Conservation (phyloP, 2,329 filamentous ascomycete genomes). For the Ophiostoma sp. region DNA sequence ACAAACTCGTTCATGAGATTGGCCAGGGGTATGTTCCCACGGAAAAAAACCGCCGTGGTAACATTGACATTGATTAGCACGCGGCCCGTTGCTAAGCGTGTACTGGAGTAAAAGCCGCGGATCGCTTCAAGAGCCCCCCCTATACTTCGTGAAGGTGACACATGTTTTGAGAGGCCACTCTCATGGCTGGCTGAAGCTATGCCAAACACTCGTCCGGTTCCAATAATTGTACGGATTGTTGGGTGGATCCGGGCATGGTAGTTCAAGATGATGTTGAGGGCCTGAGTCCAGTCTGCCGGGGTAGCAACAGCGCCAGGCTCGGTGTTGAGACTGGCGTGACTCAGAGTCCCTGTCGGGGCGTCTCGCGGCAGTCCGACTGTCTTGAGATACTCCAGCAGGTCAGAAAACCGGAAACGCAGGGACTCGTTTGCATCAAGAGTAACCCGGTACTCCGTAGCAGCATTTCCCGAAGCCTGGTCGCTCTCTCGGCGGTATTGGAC, state of each 20-base stretch:
- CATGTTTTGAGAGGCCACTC: constrained; percentile 26
- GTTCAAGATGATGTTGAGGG: constrained; percentile 62
- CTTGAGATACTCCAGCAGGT: not conserved
- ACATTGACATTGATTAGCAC: constrained; percentile 38
- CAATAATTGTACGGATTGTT: constrained; percentile 18
- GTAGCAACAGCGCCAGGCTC: not conserved
- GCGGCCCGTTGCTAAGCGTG: constrained; percentile 34
- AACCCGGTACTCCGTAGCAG: not conserved
- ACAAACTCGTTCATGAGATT: constrained; percentile 23
- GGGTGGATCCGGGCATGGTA: constrained; percentile 32
- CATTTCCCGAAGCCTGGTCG: not conserved
- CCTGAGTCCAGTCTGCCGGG: constrained; percentile 50
- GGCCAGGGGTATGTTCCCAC: constrained; percentile 30
- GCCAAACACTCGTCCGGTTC: constrained; percentile 29
- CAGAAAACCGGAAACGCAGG: not conserved
- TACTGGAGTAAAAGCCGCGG: constrained; percentile 36
- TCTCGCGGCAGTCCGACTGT: not conserved
- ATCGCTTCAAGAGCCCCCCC: constrained; percentile 31
- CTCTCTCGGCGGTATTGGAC: not conserved
- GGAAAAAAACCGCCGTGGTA: constrained; percentile 34
- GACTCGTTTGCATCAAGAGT: not conserved
- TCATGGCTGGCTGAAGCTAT: constrained; percentile 27
- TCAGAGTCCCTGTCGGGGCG: not conserved
- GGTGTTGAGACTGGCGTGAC: not conserved
- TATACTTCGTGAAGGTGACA: constrained; percentile 31